Evolutionary conservation across 768 basidiomycete genomes (phyloP), one percentile per base, ranked within the genome.

Genomic region (Mycena polygramma): DNA sequence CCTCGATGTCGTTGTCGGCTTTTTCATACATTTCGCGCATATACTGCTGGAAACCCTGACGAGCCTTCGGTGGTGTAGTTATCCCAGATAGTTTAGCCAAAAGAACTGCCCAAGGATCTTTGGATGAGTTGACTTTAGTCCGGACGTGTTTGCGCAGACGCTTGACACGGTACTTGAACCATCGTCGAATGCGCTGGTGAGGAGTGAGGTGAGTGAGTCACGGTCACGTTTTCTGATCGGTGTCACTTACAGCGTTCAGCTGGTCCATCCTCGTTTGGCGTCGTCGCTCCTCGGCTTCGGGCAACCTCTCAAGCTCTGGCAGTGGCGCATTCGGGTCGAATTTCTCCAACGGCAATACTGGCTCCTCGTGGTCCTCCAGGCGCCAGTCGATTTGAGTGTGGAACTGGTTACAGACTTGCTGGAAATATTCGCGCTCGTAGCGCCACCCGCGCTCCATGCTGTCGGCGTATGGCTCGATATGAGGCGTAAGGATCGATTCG

Each of bases 131-230:
- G 39, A 58, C 41, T 30, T 43, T 58, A 30, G 30, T 30, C 30
- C 30, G 30, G n/a, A 43, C 10, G 20, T 37, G 39, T 13, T 22
- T 30, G 3, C 8, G 3, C 9, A 58, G 37, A 7, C 41, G n/a
- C 13, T 39, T n/a, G 39, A 39, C 57, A 14, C 57, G 22, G 41
- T 58, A 58, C 26, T 58, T 58, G 13, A 58, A 17, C 58, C 58
- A 60, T 7, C 58, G 58, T 26, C 24, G 26, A 26, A 60, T 60
- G 9, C 58, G 58, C 58, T 60, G 30, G 7, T 22, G 7, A 17
- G 10, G 30, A 11, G 30, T 7, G 45, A 19, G 13, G 43, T 7
- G 17, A 43, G 41, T 60, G 9, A 39, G 35, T 37, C 41, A 35
- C 26, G 26, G 26, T 35, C 58, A 46, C 58, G n/a, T 26, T 26